Evolutionary conservation across 345 rosid genomes (phyloP), one percentile per base, ranked within the genome.

Genomic region (Aegle marmelos): DNA sequence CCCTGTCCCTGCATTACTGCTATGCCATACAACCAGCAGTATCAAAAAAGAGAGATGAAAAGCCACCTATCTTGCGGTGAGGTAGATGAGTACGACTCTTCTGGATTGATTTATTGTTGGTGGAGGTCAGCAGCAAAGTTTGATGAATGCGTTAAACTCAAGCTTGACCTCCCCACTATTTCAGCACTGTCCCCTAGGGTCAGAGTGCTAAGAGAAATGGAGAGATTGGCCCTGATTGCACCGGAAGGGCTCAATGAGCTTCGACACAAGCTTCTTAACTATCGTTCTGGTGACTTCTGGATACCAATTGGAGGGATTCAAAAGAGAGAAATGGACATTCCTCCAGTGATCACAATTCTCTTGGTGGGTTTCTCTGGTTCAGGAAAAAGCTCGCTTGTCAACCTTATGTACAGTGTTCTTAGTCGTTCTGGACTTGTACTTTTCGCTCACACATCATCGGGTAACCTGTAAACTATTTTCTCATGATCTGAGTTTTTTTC

Each of bases 351-450:
- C 84, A 87, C 94, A 2, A 80, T 90, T 72, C 92, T 90, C 54
- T 73, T 90, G 78, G 84, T 82, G 70, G 94, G 92, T 19, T 87
- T 89, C 82, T 72, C 85, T 45, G 89, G 90, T 36, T 86, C 92
- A 6, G 92, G 92, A 65, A 90, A 90, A 81, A 87, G 91, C 86
- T 87, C 94, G 30, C 87, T 90, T 34, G 63, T 89, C 14, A 90
- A 89, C 73, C 87, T 90, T 22, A 87, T 90, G 92, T 90, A 89
- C 80, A 89, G 94, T 37, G 86, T 89, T 78, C 87, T 89, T 36
- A 89, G 94, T 76, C 87, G 91, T 2, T 80, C 88, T 31, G 91
- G 91, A 59, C 77, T 86, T 65, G 65, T 90, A 24, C 89, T 87
- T 25, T 90, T 89, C 57, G 90, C 92, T 41, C 89, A 74, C 76